Evolutionary conservation across 2,329 filamentous ascomycete species (phyloP).

Genomic region (Colletotrichum costaricense): DNA sequence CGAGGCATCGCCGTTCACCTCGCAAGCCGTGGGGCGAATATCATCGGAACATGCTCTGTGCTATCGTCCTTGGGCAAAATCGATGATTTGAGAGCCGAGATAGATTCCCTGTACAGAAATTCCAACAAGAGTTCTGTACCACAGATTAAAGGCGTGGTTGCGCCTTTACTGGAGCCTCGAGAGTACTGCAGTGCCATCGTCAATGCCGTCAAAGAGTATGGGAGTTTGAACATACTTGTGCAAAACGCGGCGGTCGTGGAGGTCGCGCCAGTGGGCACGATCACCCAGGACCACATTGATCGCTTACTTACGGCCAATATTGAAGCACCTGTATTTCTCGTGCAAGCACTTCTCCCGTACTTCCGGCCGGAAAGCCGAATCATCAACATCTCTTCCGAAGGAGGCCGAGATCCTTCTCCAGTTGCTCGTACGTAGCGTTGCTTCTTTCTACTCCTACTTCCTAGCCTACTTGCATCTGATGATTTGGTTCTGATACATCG

Average conservation of each 20-base stretch:
- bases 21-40: neutral
- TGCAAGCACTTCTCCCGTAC: neutral
- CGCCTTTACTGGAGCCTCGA: neutral
- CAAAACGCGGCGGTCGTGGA: neutral
- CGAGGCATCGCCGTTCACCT: neutral
- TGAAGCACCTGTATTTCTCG: neutral
- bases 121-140: neutral
- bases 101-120: neutral
- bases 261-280: neutral
- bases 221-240: neutral
- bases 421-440: neutral
- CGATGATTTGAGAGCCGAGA: neutral
- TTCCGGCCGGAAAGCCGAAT: neutral
- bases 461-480: too few relatives aligned
- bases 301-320: neutral
- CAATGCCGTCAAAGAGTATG: neutral
- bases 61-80: neutral
- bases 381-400: neutral
- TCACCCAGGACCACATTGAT: neutral
- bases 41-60: neutral
- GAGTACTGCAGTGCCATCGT: neutral
- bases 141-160: neutral
- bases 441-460: too few relatives aligned
- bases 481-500: too few relatives aligned
- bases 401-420: neutral